Percentiles rank a stretch among this genome's conserved stretches.
phyloP scores from a whole-genome alignment of 805 yeast species.

The Martiniozyma abietophila region DNA sequence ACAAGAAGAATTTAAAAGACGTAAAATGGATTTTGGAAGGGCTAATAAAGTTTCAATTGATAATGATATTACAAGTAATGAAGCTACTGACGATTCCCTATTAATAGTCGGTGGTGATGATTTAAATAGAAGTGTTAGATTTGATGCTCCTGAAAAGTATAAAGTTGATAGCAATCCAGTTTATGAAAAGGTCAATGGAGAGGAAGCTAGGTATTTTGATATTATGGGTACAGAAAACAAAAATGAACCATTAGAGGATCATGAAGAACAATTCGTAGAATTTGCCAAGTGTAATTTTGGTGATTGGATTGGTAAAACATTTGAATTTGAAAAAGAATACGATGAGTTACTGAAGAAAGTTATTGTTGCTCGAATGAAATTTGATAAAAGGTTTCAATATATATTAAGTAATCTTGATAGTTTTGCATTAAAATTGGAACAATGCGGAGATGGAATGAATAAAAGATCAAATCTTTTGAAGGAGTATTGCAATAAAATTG shows the following conservation, averaged over 20 bases:
- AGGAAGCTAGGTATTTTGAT: slow-evolving; percentile 10
- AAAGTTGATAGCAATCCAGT: slow-evolving; percentile 10
- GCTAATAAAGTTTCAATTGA: not conserved
- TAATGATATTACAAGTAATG: slow-evolving; percentile 1
- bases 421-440: slow-evolving; percentile 16
- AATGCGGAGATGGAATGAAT: slow-evolving; percentile 26
- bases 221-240: slow-evolving; percentile 8
- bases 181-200: slow-evolving; percentile 12
- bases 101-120: not conserved
- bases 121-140: not conserved
- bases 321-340: slow-evolving; percentile 26
- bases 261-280: slow-evolving; percentile 14
- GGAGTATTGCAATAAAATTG: slow-evolving; percentile 34
- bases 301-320: slow-evolving; percentile 32
- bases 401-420: slow-evolving; percentile 15
- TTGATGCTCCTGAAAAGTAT: slow-evolving; percentile 11
- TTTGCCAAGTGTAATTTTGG: slow-evolving; percentile 13
- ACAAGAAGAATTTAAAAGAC: slow-evolving; percentile 1
- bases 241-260: slow-evolving; percentile 7
- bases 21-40: not conserved
- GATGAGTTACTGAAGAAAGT: slow-evolving; percentile 26
- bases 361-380: slow-evolving; percentile 30
- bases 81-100: slow-evolving; percentile 4
- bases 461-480: slow-evolving; percentile 31
- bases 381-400: slow-evolving; percentile 29